A percentile compares a stretch with the other conserved stretches of the same genome.
phyloP scores from a whole-genome alignment of 345 rosid species.

The Fremontodendron californicum region DNA sequence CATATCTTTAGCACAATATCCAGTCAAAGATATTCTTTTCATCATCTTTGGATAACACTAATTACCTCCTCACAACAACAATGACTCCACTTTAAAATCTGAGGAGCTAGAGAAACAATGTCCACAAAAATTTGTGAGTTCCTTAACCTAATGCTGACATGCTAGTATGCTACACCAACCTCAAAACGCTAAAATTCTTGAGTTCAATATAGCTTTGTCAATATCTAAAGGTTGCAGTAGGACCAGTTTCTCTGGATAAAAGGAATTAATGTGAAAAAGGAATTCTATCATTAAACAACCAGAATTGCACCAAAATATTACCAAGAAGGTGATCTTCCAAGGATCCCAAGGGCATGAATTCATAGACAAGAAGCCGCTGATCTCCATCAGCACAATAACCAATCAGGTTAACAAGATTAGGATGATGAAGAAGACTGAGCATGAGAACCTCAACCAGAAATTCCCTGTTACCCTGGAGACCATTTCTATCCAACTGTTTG shows the following conservation, averaged over 20 bases:
- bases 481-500: conserved; percentile 92
- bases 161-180: not conserved
- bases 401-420: conserved; percentile 86
- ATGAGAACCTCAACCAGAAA: conserved; percentile 98
- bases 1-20: not conserved
- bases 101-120: not conserved
- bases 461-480: conserved; percentile 97
- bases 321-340: conserved; percentile 98
- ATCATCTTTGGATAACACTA: not conserved
- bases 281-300: not conserved
- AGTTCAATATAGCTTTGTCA: not conserved
- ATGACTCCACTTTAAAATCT: not conserved
- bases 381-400: conserved; percentile 99
- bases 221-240: not conserved
- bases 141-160: not conserved
- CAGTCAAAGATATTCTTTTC: not conserved
- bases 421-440: conserved; percentile 98
- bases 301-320: conserved; percentile 29
- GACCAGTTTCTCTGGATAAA: not conserved
- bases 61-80: not conserved
- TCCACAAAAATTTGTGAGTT: not conserved
- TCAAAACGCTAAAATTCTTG: not conserved
- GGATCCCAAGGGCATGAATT: conserved; percentile 95
- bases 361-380: conserved; percentile 96
- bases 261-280: not conserved